Base-by-base conservation (phyloP, 495 filamentous ascomycete genomes). In the Aspergillus heteromorphus region DNA sequence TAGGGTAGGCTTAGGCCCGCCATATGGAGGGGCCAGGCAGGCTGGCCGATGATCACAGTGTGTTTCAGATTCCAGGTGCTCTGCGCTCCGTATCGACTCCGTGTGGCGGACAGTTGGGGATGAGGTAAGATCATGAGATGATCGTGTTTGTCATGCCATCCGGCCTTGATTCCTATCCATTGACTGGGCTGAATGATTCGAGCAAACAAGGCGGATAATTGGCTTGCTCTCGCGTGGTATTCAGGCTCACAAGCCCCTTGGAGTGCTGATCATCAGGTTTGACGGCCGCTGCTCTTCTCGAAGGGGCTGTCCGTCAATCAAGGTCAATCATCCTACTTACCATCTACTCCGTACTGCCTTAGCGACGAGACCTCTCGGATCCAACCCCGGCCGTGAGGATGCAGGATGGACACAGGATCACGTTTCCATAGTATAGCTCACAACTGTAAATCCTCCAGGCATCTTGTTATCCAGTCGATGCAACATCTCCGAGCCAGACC, bases 381-480 rank as follows among this genome's bases (percentile, higher is more conserved):
- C 49, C 36, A 29, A 27, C 20, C 25, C 20, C 36, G 19, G 49
- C n/a, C 18, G 20, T 41, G 16, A 18, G 31, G 38, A 40, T 18
- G 23, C 25, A 17, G 23, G 14, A 40, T n/a, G 17, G 43, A 27
- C 16, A 47, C 43, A 29, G 43, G 43, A 47, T 47, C 29, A 48
- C 11, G 16, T 52, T 58, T 34, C 43, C 29, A 36, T 50, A n/a
- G 16, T 48, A 7, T 43, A 29, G 43, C 6, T 17, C 29, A 38
- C 47, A 58, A 58, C 45, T 47, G 56, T 58, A 58, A 54, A 58
- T 58, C 50, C 49, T 53, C 41, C 40, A 45, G 43, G 20, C 14
- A 8, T 27, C 20, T 16, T 14, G 5, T n/a, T 8, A n/a, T 45
- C 21, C 43, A 14, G 13, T 29, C 4, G 2, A 38, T 38, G 34